Percentiles rank a stretch among this genome's conserved stretches.
These are phyloP conservation scores for Exobasidium rhododendri DNA, from an alignment of 1,284 basidiomycete genomes.

Conservation along the genomic window DNA sequence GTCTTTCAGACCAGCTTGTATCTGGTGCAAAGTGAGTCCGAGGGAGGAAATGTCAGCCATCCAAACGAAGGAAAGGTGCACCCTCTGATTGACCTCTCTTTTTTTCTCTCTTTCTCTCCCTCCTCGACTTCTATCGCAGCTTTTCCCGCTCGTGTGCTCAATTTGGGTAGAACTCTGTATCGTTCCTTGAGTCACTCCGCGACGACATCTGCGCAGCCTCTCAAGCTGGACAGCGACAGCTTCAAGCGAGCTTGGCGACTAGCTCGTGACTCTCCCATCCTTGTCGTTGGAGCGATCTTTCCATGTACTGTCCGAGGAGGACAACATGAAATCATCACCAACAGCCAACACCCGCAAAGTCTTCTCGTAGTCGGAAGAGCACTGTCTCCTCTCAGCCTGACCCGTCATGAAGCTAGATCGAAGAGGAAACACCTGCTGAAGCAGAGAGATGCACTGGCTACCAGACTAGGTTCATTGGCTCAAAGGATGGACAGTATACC, in stretches of 20 bases:
- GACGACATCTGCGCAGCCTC: background rate
- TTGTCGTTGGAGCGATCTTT: conserved; percentile 38
- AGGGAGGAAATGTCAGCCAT: background rate
- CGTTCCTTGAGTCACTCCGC: background rate
- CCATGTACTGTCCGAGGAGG: conserved; percentile 17
- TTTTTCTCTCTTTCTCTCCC: background rate
- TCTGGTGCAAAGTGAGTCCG: conserved; percentile 29
- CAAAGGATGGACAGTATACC: conserved; percentile 6
- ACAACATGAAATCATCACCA: background rate
- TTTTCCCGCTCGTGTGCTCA: conserved; percentile 28
- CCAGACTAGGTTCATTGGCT: conserved; percentile 25
- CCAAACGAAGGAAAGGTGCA: too few relatives aligned
- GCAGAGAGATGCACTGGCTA: conserved; percentile 31
- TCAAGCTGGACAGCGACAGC: conserved; percentile 1
- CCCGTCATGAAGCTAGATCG: conserved; percentile 34
- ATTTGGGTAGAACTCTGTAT: conserved; percentile 5
- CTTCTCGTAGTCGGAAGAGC: conserved; percentile 2
- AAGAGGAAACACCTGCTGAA: conserved; percentile 30
- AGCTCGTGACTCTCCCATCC: conserved; percentile 28
- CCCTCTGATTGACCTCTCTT: background rate
- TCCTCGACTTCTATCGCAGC: background rate
- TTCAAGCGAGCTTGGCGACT: conserved; percentile 8
- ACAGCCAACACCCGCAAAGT: background rate
- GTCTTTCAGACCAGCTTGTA: conserved; percentile 22
- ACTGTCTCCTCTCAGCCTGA: conserved; percentile 19